Conservation (phyloP, 495 filamentous ascomycete genomes). For the Durotheca rogersii region DNA sequence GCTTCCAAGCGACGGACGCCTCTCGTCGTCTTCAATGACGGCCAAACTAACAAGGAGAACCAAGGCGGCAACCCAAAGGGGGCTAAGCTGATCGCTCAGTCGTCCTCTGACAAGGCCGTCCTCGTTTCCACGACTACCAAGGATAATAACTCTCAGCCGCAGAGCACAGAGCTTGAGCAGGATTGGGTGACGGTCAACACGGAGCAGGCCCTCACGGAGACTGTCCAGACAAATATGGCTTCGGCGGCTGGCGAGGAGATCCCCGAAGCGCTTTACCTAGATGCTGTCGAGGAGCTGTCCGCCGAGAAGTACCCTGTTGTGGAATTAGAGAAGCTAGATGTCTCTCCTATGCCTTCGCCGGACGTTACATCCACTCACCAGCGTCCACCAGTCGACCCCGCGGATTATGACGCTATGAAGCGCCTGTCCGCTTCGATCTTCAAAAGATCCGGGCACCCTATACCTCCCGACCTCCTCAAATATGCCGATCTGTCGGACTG, state of each 20-base stretch:
- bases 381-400: background rate
- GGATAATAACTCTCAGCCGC: background rate
- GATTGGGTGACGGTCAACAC: background rate
- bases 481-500: conserved; percentile 46
- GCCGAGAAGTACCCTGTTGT: conserved; percentile 3
- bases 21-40: conserved; percentile 68
- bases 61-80: background rate
- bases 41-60: conserved; percentile 30
- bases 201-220: background rate
- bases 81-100: background rate
- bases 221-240: background rate
- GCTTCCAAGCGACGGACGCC: conserved; percentile 52
- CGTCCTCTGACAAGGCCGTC: background rate
- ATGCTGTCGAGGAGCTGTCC: conserved; percentile 44
- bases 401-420: no score
- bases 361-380: background rate
- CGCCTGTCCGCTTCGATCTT: no score
- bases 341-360: background rate
- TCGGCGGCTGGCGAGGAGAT: conserved; percentile 29
- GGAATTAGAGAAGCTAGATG: conserved; percentile 5
- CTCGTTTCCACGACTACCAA: background rate
- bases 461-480: background rate
- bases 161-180: background rate
- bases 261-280: conserved; percentile 44
- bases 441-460: no score